These are phyloP conservation scores for Penicillium subrubescens DNA, from an alignment of 495 filamentous ascomycete species.

Conservation along the genomic window DNA sequence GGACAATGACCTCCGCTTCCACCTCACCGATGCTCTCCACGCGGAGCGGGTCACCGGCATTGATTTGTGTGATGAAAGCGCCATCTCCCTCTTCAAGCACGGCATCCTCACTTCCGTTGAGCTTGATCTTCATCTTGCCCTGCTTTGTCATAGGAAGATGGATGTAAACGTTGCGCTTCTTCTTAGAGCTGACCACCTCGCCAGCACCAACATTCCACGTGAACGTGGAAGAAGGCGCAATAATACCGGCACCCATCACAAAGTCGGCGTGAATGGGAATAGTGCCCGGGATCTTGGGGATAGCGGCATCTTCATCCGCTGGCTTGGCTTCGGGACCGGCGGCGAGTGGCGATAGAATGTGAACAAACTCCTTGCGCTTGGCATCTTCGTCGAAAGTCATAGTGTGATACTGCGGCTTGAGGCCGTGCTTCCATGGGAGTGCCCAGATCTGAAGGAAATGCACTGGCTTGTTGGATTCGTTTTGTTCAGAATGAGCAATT, in stretches of 20 bases:
- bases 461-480: slow-evolving; percentile 64
- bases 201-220: slow-evolving; percentile 63
- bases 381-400: slow-evolving; percentile 64
- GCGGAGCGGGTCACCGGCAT: slow-evolving; percentile 59
- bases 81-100: slow-evolving; percentile 73
- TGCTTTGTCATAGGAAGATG: slow-evolving; percentile 75
- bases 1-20: slow-evolving; percentile 67
- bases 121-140: slow-evolving; percentile 65
- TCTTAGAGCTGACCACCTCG: slow-evolving; percentile 41
- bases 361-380: slow-evolving; percentile 67
- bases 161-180: slow-evolving; percentile 70
- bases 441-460: slow-evolving; percentile 88
- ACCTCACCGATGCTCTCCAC: slow-evolving; percentile 67
- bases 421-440: slow-evolving; percentile 65
- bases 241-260: slow-evolving; percentile 71
- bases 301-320: slow-evolving; percentile 58
- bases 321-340: slow-evolving; percentile 59
- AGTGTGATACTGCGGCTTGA: slow-evolving; percentile 72
- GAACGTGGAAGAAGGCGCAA: slow-evolving; percentile 55
- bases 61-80: slow-evolving; percentile 60
- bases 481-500: slow-evolving; percentile 76
- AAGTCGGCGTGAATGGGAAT: slow-evolving; percentile 83
- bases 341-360: slow-evolving; percentile 71
- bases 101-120: slow-evolving; percentile 63
- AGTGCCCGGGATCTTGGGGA: slow-evolving; percentile 57